Evolutionary conservation across 1,284 basidiomycete genomes (phyloP), one percentile per base, ranked within the genome.

Genomic region (Erythrobasidium hasegawianum): DNA sequence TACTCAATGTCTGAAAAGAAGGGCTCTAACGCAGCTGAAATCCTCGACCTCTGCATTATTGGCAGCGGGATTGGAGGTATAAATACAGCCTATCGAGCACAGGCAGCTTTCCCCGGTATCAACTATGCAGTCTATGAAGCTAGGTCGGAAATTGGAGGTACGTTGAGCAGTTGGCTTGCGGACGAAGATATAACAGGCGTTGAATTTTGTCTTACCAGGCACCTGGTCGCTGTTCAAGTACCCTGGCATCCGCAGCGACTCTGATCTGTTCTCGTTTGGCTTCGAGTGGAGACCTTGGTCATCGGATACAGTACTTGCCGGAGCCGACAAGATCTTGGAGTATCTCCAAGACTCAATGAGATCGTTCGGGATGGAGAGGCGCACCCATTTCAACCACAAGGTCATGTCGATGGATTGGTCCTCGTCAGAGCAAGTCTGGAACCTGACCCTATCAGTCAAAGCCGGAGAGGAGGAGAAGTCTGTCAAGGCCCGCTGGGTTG

Each of bases 61-160:
- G 75, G 75, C 49, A 72, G 73, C 43, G 75, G 75, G 67, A 71
- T 76, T 68, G 74, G 72, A 18, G 75, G 75, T 57, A 74, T 75
- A 69, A 76, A 75, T 61, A 73, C 74, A 54, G 72, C 72, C 22
- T 76, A 76, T 64, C 71, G 75, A 56, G 40, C 29, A 2, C 39
- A 40, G 11, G 57, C 18, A 50, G 57, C 57, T 27, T n/a, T n/a
- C 24, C 57, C 57, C 10, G 24, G 29, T n/a, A 13, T 14, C 41
- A 43, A 47, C 24, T 59, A 59, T 41, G 29, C 13, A 11, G 24
- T 59, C 39, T 59, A 38, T 22, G 57, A 59, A 59, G 11, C 39
- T 9, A 8, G 57, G 10, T 14, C 52, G 7, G 57, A 47, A 11
- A 59, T 59, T 11, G 57, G 33, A 33, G 57, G n/a, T n/a, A n/a